Evolutionary conservation across 1,284 basidiomycete genomes (phyloP), one percentile per base, ranked within the genome.

Genomic region (Ceratorhiza oryzae-sativae): DNA sequence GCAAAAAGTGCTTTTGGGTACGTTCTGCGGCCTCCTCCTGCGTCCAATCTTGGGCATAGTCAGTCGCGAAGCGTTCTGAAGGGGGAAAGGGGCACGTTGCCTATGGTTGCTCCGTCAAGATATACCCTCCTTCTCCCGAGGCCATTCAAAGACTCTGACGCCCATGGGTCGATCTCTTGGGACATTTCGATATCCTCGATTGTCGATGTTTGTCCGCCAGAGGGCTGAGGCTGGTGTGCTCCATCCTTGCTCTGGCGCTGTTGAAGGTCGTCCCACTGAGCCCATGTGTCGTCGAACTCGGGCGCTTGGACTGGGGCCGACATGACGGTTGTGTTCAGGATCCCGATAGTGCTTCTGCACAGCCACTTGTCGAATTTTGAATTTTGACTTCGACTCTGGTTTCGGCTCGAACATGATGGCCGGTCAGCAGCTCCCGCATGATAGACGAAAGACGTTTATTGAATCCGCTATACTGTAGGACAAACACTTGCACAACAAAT

Each of bases 401-500:
- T n/a, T n/a, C n/a, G n/a, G n/a, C n/a, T n/a, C n/a, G n/a, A 18
- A 18, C 15, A 45, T 8, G n/a, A 45, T 45, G 42, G 42, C 42
- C 4, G 42, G 42, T 45, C 15, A n/a, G n/a, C n/a, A n/a, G n/a
- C n/a, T n/a, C n/a, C n/a, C n/a, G n/a, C n/a, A n/a, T n/a, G n/a
- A n/a, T n/a, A n/a, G n/a, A n/a, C n/a, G n/a, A n/a, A n/a, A n/a
- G n/a, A n/a, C n/a, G n/a, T n/a, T n/a, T n/a, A n/a, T n/a, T n/a
- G n/a, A n/a, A n/a, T n/a, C n/a, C n/a, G n/a, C n/a, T 18, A 18
- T 45, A 45, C 15, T 45, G 18, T 56, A 75, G 73, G 79, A 18
- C 75, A 79, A 20, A 80, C 91, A 1, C 86, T 96, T 42, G 90
- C 90, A 3, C 86, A 95, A 78, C 93, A 95, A 78, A 87, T 96